Evolutionary conservation across 495 filamentous ascomycete genomes (phyloP), one percentile per base, ranked within the genome.

Genomic region (Daldinia vernicosa): DNA sequence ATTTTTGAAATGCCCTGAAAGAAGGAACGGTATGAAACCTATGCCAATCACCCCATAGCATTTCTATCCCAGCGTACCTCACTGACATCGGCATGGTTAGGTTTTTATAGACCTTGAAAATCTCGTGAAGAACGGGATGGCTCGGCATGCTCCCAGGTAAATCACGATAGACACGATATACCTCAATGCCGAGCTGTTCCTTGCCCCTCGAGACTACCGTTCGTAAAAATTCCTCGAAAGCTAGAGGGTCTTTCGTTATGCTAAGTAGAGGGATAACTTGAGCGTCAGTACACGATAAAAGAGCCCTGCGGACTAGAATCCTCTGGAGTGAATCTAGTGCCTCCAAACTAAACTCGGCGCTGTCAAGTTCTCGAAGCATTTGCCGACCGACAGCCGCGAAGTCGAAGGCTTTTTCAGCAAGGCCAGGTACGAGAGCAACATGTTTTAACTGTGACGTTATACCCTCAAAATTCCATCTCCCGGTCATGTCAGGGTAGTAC

Each of bases 31-130:
- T 72, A 39, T 83, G 77, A 52, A 80, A 75, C 11, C 63, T 67
- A 55, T 83, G 79, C 80, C 83, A 90, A 72, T 91, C 89, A 33
- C 83, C 76, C 59, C 85, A 77, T n/a, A 90, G 65, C 60, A 80
- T 69, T 55, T 85, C 79, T 64, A 90, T 79, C 3, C 82, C 86
- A 6, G 68, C 70, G 26, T 75, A 72, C 50, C 78, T 81, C 37
- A 55, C 35, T 12, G 67, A 62, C n/a, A 65, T 7, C 2, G 73
- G 56, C 17, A 24, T 37, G 15, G 7, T 83, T 71, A 62, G 76
- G 32, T 15, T 72, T 64, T 60, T 81, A 79, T 62, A 84, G 79
- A 63, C 76, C n/a, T 80, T 69, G 62, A 88, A 79, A 8, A 84
- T 72, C 17, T 69, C 64, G 32, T 83, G 74, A 6, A 89, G 73